A percentile compares a stretch with the other conserved stretches of the same genome.
These are phyloP conservation scores for Eragrostis nindensis DNA, from an alignment of 176 grass and related monocot species.

Conservation along the genomic window DNA sequence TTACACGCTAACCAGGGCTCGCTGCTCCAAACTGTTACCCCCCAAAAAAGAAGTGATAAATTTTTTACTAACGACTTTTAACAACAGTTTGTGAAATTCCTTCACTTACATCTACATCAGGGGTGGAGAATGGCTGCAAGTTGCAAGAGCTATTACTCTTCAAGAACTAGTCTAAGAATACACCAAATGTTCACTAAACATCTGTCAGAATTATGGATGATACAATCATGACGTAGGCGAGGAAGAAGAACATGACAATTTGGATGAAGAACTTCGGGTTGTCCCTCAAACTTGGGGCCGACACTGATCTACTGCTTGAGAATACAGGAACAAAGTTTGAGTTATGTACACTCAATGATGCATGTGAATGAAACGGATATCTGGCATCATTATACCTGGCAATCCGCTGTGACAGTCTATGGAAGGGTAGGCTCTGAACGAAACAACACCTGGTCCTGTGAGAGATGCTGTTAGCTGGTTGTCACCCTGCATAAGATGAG, in stretches of 20 bases:
- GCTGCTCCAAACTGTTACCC: slow-evolving; percentile 21
- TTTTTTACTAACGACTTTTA: slow-evolving; percentile 38
- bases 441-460: slow-evolving; percentile 90
- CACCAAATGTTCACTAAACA: slow-evolving; percentile 55
- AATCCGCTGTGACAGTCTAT: slow-evolving; percentile 82
- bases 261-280: slow-evolving; percentile 98
- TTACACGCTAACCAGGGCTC: slow-evolving; percentile 25
- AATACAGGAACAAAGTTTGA: slow-evolving; percentile 32
- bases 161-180: slow-evolving; percentile 33
- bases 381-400: slow-evolving; percentile 59
- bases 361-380: slow-evolving; percentile 3
- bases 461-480: slow-evolving; percentile 78
- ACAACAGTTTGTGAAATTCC: slow-evolving; percentile 10
- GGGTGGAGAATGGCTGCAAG: slow-evolving; percentile 38
- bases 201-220: slow-evolving; percentile 96
- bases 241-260: slow-evolving; percentile 89
- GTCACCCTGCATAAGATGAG: slow-evolving; percentile 59
- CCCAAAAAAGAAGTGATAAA: not conserved
- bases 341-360: not conserved
- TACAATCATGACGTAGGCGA: slow-evolving; percentile 96
- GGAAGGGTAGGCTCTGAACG: slow-evolving; percentile 91
- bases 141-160: slow-evolving; percentile 51
- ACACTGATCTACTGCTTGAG: slow-evolving; percentile 68
- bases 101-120: slow-evolving; percentile 59
- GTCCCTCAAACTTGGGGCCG: slow-evolving; percentile 82